Evolutionary conservation across 2,329 filamentous ascomycete species (phyloP).

Genomic region (Orbilia oligospora): DNA sequence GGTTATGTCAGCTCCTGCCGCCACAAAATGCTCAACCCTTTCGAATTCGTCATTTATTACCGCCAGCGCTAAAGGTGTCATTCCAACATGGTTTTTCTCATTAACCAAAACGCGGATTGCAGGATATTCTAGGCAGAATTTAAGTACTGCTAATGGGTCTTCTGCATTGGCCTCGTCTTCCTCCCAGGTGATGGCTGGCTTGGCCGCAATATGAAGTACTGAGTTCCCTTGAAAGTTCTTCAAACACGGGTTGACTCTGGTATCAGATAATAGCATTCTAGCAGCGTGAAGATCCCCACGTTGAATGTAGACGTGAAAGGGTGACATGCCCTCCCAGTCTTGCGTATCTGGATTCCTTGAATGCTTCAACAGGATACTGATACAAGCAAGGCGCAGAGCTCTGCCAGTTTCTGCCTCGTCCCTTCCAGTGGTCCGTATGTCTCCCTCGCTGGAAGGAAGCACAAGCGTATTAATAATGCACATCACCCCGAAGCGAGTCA

Average conservation of each 20-base stretch:
- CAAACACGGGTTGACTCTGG: background rate
- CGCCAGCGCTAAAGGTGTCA: slow-evolving; percentile 10
- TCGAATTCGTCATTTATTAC: background rate
- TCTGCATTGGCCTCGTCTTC: slow-evolving; percentile 6
- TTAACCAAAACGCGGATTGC: background rate
- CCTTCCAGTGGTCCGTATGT: background rate
- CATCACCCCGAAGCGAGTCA: background rate
- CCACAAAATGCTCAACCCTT: background rate
- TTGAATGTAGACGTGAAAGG: background rate
- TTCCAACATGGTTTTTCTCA: slow-evolving; percentile 11
- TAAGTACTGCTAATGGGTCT: slow-evolving; percentile 4
- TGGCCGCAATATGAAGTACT: background rate
- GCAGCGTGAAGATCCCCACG: background rate
- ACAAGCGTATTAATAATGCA: background rate
- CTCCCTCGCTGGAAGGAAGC: background rate
- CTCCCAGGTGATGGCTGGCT: background rate
- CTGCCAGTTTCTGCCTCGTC: background rate
- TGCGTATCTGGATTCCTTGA: background rate
- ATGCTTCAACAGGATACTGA: background rate
- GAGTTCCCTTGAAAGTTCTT: slow-evolving; percentile 13
- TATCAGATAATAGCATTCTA: background rate
- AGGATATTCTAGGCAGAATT: slow-evolving; percentile 22
- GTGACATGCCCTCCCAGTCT: slow-evolving; percentile 12
- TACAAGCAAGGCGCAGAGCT: slow-evolving; percentile 14
- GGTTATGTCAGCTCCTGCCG: background rate